Conservation (phyloP, 345 rosid genomes). For the Arabis alpina region DNA sequence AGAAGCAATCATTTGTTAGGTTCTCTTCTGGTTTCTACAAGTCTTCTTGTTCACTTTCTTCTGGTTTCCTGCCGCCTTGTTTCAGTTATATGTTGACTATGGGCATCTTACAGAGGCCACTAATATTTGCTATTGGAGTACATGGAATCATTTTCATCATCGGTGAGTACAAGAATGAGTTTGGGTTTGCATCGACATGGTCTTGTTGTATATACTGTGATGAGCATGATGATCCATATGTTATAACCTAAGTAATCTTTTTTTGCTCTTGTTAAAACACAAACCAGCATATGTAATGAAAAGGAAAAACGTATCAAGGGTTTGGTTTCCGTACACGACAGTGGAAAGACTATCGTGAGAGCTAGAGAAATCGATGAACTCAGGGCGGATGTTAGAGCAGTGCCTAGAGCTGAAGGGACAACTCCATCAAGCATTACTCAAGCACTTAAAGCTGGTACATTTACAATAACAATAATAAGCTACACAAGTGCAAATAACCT, state of each 20-base stretch:
- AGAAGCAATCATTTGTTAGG: slow-evolving; percentile 12
- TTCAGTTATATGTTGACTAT: slow-evolving; percentile 73
- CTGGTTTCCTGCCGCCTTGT: slow-evolving; percentile 64
- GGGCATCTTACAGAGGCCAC: slow-evolving; percentile 84
- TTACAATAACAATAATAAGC: slow-evolving; percentile 4
- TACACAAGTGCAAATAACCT: neutral
- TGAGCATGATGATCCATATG: slow-evolving; percentile 1
- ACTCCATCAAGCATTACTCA: slow-evolving; percentile 64
- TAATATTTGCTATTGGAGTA: slow-evolving; percentile 75
- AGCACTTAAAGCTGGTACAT: slow-evolving; percentile 79
- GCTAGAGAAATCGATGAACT: slow-evolving; percentile 60
- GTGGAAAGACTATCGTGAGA: slow-evolving; percentile 80
- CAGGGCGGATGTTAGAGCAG: slow-evolving; percentile 75
- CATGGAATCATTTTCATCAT: slow-evolving; percentile 69
- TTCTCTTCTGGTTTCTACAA: slow-evolving; percentile 26
- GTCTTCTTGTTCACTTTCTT: slow-evolving; percentile 20
- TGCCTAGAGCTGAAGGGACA: slow-evolving; percentile 69
- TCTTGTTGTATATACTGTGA: neutral
- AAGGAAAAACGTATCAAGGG: slow-evolving; percentile 71
- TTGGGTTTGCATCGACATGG: neutral
- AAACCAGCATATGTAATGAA: slow-evolving; percentile 70
- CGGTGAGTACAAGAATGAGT: slow-evolving; percentile 50
- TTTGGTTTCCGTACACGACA: slow-evolving; percentile 83
- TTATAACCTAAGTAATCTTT: neutral
- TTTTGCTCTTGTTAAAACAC: slow-evolving; percentile 46